phyloP scores from a whole-genome alignment of 495 filamentous ascomycete genomes.

The Antarctomyces pellizariae region DNA sequence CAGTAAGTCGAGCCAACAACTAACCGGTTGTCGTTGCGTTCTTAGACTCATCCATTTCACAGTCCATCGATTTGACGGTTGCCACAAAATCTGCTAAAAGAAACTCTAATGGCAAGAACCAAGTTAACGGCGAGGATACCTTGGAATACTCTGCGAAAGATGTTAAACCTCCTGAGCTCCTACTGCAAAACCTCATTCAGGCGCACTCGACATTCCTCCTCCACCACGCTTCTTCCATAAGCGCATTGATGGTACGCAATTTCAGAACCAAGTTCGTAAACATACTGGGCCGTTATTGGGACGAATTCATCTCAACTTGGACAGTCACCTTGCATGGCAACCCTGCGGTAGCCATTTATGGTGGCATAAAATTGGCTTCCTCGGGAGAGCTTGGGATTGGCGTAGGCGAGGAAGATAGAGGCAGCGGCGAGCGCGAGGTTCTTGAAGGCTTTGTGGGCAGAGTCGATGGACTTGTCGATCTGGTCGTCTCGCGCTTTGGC shows the following conservation, averaged over 20 bases:
- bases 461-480: conserved; percentile 47
- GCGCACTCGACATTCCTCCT: conserved; percentile 72
- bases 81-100: conserved; percentile 12
- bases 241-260: conserved; percentile 33
- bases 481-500: conserved; percentile 73
- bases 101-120: conserved; percentile 6
- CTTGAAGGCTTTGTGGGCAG: conserved; percentile 61
- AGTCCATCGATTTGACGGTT: conserved; percentile 12
- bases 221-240: conserved; percentile 53
- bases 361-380: conserved; percentile 71
- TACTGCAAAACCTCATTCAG: conserved; percentile 57
- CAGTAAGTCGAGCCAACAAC: conserved; percentile 25
- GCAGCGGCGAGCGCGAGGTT: conserved; percentile 76
- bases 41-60: conserved; percentile 2
- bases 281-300: conserved; percentile 69
- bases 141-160: conserved; percentile 72
- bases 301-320: conserved; percentile 58
- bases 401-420: conserved; percentile 82
- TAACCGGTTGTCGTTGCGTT: conserved; percentile 1
- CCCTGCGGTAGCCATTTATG: conserved; percentile 53
- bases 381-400: conserved; percentile 83
- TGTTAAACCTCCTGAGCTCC: conserved; percentile 54
- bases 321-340: conserved; percentile 78
- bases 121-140: conserved; percentile 14
- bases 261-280: conserved; percentile 22